phyloP scores from a whole-genome alignment of 129 eudicot genomes.

The Glebionis coronaria region DNA sequence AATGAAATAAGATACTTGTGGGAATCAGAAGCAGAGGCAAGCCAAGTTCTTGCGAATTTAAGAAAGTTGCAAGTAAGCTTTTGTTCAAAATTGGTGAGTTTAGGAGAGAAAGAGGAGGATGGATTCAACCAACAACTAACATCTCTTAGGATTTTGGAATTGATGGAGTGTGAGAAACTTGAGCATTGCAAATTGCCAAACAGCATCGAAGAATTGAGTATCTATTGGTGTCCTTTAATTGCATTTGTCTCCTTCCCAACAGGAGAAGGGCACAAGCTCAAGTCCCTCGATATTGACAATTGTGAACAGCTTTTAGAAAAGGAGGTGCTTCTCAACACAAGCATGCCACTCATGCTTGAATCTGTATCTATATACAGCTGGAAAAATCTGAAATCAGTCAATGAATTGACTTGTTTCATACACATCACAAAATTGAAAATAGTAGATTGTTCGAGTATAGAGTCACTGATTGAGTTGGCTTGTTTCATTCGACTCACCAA shows the following conservation, averaged over 20 bases:
- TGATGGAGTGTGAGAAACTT: not conserved
- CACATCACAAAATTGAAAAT: no score
- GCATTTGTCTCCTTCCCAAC: not conserved
- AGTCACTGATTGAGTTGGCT: no score
- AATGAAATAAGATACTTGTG: conserved; percentile 2
- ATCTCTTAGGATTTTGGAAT: not conserved
- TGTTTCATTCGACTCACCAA: no score
- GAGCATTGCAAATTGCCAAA: no score
- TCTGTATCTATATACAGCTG: no score
- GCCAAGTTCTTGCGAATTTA: conserved; percentile 8
- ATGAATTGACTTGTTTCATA: no score
- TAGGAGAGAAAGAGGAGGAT: conserved; percentile 19
- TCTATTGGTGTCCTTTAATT: no score
- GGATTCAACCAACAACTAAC: not conserved
- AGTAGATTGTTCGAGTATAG: no score
- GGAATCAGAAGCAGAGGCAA: conserved; percentile 10
- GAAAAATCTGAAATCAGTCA: no score
- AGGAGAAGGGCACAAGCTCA: not conserved
- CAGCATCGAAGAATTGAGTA: no score
- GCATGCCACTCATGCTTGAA: no score
- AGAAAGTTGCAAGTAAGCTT: not conserved
- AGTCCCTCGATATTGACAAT: not conserved
- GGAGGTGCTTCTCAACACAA: not conserved
- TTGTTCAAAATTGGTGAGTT: not conserved
- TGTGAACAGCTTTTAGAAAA: not conserved